A percentile compares a stretch with the other conserved stretches of the same genome.
Evolutionary conservation across 495 filamentous ascomycete species (phyloP).

Genomic region (Cercophora samala): DNA sequence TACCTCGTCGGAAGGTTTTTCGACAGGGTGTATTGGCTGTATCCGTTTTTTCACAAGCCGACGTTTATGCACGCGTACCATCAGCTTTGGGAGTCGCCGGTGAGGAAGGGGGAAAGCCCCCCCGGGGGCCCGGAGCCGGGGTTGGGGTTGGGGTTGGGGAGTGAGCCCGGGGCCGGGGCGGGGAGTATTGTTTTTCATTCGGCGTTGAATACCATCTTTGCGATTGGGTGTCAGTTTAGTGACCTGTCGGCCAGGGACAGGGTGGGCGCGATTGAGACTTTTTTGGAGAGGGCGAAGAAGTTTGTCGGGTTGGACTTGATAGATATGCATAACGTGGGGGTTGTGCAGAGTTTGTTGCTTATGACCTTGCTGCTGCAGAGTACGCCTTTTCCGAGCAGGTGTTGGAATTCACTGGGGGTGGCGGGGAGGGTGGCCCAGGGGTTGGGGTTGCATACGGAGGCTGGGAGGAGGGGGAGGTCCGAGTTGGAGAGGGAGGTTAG

Average conservation of each 20-base stretch:
- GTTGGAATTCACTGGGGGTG: slow-evolving; percentile 49
- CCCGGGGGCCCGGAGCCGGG: slow-evolving; percentile 3
- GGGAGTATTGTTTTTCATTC: slow-evolving; percentile 45
- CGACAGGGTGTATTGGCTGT: slow-evolving; percentile 41
- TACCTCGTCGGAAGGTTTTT: slow-evolving; percentile 44
- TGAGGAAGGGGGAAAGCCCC: slow-evolving; percentile 22
- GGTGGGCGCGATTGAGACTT: slow-evolving; percentile 38
- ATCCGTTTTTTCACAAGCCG: slow-evolving; percentile 47
- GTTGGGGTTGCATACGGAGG: slow-evolving; percentile 45
- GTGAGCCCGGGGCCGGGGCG: slow-evolving; percentile 37
- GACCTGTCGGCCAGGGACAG: slow-evolving; percentile 40
- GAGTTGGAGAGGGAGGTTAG: slow-evolving; percentile 43
- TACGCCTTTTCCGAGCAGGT: slow-evolving; percentile 44
- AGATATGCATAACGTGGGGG: slow-evolving; percentile 42
- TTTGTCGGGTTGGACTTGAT: slow-evolving; percentile 47
- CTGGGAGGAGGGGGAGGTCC: slow-evolving; percentile 23
- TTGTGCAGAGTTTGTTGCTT: slow-evolving; percentile 48
- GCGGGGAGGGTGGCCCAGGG: slow-evolving; percentile 48
- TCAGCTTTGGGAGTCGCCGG: slow-evolving; percentile 36
- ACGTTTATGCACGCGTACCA: slow-evolving; percentile 44
- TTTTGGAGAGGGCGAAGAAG: slow-evolving; percentile 45
- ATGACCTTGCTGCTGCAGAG: slow-evolving; percentile 45
- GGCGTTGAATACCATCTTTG: slow-evolving; percentile 47
- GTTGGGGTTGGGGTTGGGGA: slow-evolving; percentile 39
- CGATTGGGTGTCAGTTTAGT: slow-evolving; percentile 44